Evolutionary conservation across 2,329 filamentous ascomycete genomes (phyloP).

Genomic region (Colletotrichum somersetense): DNA sequence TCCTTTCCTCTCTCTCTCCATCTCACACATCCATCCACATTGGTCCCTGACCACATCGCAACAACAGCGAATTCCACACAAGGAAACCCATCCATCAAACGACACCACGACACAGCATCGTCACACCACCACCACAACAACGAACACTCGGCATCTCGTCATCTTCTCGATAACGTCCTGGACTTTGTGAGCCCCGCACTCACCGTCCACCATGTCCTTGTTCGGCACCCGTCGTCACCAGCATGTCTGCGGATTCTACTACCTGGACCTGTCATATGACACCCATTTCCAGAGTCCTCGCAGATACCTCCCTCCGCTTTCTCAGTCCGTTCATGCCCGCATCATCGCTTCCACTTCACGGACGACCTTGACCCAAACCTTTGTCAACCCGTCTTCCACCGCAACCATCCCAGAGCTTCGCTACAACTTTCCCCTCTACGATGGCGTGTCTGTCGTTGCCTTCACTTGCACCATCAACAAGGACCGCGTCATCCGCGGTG

Average conservation of each 20-base stretch:
- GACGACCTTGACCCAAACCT: constrained; percentile 67
- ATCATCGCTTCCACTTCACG: constrained; percentile 68
- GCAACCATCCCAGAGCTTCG: constrained; percentile 59
- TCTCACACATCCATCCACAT: neutral
- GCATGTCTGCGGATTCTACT: constrained; percentile 54
- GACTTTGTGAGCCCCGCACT: neutral
- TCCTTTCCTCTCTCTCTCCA: too few species aligned
- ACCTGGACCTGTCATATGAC: constrained; percentile 41
- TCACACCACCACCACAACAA: neutral
- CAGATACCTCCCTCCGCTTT: constrained; percentile 69
- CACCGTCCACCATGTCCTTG: neutral
- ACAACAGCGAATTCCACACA: neutral
- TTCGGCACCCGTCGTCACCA: neutral
- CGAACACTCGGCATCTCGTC: neutral
- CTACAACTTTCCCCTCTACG: constrained; percentile 80
- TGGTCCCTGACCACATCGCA: neutral
- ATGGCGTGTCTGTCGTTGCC: constrained; percentile 76
- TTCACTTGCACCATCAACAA: constrained; percentile 74
- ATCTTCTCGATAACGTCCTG: neutral
- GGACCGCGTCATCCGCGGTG: constrained; percentile 69
- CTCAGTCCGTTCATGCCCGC: constrained; percentile 69
- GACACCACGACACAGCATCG: neutral
- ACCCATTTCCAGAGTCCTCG: constrained; percentile 14
- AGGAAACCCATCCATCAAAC: neutral
- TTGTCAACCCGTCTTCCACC: constrained; percentile 65